Evolutionary conservation across 2,329 filamentous ascomycete genomes (phyloP), one percentile per base, ranked within the genome.

Genomic region (Bertia moriformis): DNA sequence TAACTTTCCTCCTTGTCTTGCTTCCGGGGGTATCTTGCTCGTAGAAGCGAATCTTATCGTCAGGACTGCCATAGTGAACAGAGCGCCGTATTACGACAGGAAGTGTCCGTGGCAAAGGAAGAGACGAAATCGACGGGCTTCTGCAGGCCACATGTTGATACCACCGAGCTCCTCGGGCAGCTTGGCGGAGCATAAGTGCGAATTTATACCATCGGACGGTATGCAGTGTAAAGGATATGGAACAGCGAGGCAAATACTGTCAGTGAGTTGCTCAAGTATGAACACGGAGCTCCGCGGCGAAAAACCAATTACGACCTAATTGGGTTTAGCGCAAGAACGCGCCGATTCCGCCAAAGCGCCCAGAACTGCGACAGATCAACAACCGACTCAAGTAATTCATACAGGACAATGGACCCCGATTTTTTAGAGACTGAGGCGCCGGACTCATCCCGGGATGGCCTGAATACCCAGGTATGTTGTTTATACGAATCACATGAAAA

Each of bases 101-200:
- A 14, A 15, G 19, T 40, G 46, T 43, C 40, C 22, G 40, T 17
- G 19, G 38, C 20, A 35, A 29, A 38, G 18, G 39, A 39, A 30
- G 35, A 39, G 3, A 52, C 54, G 45, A 51, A 55, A 37, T 53
- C 42, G 40, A 53, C 45, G 42, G 43, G 49, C 48, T 41, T 50
- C 50, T 44, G 55, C 47, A 51, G 47, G 55, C 53, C 48, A 50
- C 54, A 59, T 60, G 51, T 46, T 57, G 54, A 56, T 57, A 57
- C 56, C 56, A 60, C 48, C 57, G 56, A 58, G 59, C 56, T 52
- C 57, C 57, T 52, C 52, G 56, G 47, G 60, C 47, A 49, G 52
- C 53, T 54, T 58, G 56, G 49, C 59, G 59, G 56, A 61, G 59
- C 59, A 62, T 62, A 54, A 45, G 42, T 42, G 41, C 5, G 27